phyloP scores from a whole-genome alignment of 2,329 filamentous ascomycete genomes.

The Trichoderma polysporum region DNA sequence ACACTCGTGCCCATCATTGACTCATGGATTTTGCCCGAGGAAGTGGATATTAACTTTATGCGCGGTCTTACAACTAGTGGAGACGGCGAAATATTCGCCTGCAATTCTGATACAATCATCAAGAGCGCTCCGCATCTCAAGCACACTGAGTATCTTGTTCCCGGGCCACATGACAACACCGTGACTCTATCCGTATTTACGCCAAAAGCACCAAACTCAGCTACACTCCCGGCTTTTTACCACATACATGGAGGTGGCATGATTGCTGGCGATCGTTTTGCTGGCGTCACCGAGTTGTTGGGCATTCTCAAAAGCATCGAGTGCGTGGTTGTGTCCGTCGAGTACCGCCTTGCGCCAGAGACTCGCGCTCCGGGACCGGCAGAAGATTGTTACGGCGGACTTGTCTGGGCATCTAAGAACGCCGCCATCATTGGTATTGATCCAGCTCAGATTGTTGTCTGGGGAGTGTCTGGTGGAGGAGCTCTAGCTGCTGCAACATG shows the following conservation, averaged over 20 bases:
- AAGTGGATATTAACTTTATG: constrained; percentile 22
- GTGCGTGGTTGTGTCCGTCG: constrained; percentile 26
- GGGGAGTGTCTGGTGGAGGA: constrained; percentile 25
- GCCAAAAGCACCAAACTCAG: constrained; percentile 18
- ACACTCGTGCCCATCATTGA: constrained; percentile 25
- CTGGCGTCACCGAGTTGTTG: constrained; percentile 20
- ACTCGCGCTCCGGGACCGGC: constrained; percentile 23
- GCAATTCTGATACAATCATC: not conserved
- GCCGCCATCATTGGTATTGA: constrained; percentile 23
- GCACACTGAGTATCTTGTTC: not conserved
- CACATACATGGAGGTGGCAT: constrained; percentile 27
- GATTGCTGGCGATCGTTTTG: constrained; percentile 24
- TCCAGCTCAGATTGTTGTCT: constrained; percentile 23
- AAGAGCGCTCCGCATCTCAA: not conserved
- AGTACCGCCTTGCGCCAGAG: constrained; percentile 30
- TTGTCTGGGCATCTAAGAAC: constrained; percentile 24
- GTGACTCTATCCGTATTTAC: constrained; percentile 15
- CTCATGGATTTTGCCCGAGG: constrained; percentile 24
- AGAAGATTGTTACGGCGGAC: constrained; percentile 26
- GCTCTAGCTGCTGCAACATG: constrained; percentile 26
- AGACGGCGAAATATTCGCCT: not conserved
- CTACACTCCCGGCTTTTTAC: constrained; percentile 22
- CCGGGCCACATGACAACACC: not conserved
- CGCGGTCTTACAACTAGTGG: not conserved
- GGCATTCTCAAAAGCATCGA: constrained; percentile 23